phyloP scores from a whole-genome alignment of 1,139 yeast species.

The Kodamaea arcana region DNA sequence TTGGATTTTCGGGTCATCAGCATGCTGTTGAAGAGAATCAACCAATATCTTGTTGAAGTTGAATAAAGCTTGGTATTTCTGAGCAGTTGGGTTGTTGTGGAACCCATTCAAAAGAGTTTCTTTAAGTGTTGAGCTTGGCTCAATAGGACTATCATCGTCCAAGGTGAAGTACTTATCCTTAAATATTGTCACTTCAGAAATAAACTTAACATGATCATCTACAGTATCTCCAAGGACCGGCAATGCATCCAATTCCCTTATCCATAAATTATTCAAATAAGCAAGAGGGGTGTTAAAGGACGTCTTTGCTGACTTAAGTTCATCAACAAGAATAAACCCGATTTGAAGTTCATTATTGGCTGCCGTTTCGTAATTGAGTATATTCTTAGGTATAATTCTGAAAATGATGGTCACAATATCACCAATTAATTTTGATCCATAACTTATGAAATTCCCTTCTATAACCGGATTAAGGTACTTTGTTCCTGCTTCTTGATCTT shows the following conservation, averaged over 20 bases:
- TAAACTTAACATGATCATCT: conserved; percentile 15
- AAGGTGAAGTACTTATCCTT: conserved; percentile 12
- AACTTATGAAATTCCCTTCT: conserved; percentile 28
- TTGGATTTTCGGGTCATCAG: conserved; percentile 1
- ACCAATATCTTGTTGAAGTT: conserved; percentile 23
- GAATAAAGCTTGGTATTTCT: conserved; percentile 23
- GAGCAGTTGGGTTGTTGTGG: conserved; percentile 18
- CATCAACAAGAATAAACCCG: conserved; percentile 12
- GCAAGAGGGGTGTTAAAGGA: conserved; percentile 11
- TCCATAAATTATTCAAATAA: conserved; percentile 17
- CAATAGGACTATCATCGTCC: conserved; percentile 4
- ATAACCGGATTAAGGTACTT: conserved; percentile 20
- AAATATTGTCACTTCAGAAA: conserved; percentile 18
- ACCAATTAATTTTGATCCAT: conserved; percentile 19
- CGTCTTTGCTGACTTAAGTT: conserved; percentile 1
- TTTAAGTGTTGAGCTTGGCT: conserved; percentile 6
- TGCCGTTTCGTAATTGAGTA: conserved; percentile 26
- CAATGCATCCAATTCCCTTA: conserved; percentile 16
- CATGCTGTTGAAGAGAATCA: conserved; percentile 13
- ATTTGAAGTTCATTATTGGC: conserved; percentile 25
- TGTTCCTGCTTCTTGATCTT: conserved; percentile 12
- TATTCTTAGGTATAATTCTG: conserved; percentile 27
- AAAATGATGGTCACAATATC: conserved; percentile 25
- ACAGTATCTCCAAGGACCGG: conserved; percentile 17
- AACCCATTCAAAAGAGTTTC: conserved; percentile 18